Evolutionary conservation across 2,329 filamentous ascomycete genomes (phyloP).

Genomic region (Endoconidiophora polonica): DNA sequence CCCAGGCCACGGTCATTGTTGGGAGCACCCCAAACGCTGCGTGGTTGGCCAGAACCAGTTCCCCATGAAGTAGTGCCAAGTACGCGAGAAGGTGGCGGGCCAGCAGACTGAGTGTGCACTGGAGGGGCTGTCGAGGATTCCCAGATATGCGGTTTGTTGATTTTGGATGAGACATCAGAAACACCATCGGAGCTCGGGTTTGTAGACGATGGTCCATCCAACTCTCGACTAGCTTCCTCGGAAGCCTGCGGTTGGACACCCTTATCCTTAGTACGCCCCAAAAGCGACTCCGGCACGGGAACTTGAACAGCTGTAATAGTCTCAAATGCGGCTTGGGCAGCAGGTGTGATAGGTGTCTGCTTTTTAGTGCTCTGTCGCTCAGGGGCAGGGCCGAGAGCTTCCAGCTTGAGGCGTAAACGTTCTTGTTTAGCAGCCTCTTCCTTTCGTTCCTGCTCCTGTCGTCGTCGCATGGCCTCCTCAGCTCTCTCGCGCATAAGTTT

Average conservation of each 20-base stretch:
- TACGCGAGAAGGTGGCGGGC: conserved; percentile 7
- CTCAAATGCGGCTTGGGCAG: background rate
- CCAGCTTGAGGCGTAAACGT: conserved; percentile 55
- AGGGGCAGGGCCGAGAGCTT: conserved; percentile 48
- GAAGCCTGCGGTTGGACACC: background rate
- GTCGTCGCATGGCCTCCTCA: conserved; percentile 51
- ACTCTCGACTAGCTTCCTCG: background rate
- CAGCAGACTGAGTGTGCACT: conserved; percentile 2
- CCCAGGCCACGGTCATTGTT: conserved; percentile 55
- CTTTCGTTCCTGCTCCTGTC: conserved; percentile 50
- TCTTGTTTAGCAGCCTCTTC: conserved; percentile 57
- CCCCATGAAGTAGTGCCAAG: conserved; percentile 26
- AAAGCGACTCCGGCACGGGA: background rate
- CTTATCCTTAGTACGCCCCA: conserved; percentile 1
- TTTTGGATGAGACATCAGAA: background rate
- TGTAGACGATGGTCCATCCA: background rate
- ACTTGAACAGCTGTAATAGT: background rate
- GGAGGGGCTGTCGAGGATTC: conserved; percentile 3
- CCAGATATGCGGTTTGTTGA: conserved; percentile 7
- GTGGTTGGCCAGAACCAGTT: conserved; percentile 25
- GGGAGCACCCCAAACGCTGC: conserved; percentile 63
- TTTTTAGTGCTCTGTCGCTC: conserved; percentile 43
- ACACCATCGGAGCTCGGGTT: background rate
- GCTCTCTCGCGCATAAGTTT: conserved; percentile 57
- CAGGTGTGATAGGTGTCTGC: conserved; percentile 18